Evolutionary conservation across 306 rosid species (phyloP).

Genomic region (Crotalaria pallida): DNA sequence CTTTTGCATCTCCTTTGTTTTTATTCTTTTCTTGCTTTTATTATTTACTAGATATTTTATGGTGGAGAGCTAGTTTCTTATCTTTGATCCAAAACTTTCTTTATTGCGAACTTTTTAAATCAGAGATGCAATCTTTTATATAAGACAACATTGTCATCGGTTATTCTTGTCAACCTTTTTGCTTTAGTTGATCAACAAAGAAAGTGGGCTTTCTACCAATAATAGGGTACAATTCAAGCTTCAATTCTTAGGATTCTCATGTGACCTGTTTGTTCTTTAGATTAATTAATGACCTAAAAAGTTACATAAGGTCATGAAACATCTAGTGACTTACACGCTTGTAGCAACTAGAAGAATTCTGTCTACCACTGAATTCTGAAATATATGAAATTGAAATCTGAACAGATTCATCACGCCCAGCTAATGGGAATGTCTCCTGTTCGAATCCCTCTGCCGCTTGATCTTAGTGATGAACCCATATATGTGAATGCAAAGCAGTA

Average conservation of each 20-base stretch:
- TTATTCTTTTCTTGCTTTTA: conserved; percentile 23
- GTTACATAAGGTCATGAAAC: neutral
- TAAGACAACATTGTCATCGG: neutral
- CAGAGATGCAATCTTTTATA: neutral
- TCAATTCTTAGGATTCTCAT: conserved; percentile 17
- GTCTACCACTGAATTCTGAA: conserved; percentile 15
- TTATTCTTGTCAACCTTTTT: conserved; percentile 12
- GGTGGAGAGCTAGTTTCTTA: conserved; percentile 13
- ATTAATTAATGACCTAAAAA: neutral
- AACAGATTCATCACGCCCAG: conserved; percentile 42
- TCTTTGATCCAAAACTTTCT: neutral
- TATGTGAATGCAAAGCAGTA: conserved; percentile 93
- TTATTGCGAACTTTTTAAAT: neutral
- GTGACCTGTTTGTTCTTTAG: conserved; percentile 1
- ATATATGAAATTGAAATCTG: conserved; percentile 11
- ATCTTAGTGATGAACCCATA: conserved; percentile 50
- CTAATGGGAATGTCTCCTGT: conserved; percentile 38
- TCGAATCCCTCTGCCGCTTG: conserved; percentile 55
- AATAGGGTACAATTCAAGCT: neutral
- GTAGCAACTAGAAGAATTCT: neutral
- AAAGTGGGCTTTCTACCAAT: neutral
- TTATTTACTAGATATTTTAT: conserved; percentile 6
- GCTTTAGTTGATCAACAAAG: neutral
- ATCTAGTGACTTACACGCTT: neutral
- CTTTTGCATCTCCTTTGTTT: conserved; percentile 31